Evolutionary conservation across 495 filamentous ascomycete genomes (phyloP).

Genomic region (Viridothelium virens): DNA sequence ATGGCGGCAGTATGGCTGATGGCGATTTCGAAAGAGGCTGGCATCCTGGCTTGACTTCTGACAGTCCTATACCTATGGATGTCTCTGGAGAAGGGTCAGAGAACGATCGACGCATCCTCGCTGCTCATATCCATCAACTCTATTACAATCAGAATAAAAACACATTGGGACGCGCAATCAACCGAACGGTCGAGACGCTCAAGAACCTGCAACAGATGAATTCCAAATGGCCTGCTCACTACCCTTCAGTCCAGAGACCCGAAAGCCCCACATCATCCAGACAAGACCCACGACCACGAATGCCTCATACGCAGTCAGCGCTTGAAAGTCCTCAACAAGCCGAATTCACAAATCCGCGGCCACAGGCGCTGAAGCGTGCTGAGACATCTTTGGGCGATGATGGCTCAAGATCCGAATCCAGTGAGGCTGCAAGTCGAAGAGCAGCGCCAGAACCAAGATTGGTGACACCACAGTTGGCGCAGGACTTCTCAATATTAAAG

Average conservation of each 20-base stretch:
- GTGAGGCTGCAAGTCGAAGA: conserved; percentile 54
- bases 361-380: conserved; percentile 53
- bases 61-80: conserved; percentile 49
- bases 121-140: conserved; percentile 66
- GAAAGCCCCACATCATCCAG: conserved; percentile 29
- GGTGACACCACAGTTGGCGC: conserved; percentile 85
- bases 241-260: conserved; percentile 72
- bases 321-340: conserved; percentile 30
- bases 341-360: conserved; percentile 40
- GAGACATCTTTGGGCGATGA: conserved; percentile 60
- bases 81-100: conserved; percentile 46
- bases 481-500: conserved; percentile 93
- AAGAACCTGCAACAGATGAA: conserved; percentile 83
- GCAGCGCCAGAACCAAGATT: conserved; percentile 50
- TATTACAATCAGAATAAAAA: conserved; percentile 81
- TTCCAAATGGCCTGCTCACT: conserved; percentile 83
- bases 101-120: conserved; percentile 52
- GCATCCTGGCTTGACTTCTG: conserved; percentile 57
- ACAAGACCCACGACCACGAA: conserved; percentile 31
- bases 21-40: conserved; percentile 47
- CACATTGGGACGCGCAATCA: conserved; percentile 76
- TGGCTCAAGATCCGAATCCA: conserved; percentile 57
- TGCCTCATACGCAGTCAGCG: conserved; percentile 36
- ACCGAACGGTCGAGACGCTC: conserved; percentile 69
- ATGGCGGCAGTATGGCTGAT: conserved; percentile 65